Evolutionary conservation across 2,329 filamentous ascomycete species (phyloP).

Genomic region (Aspergillus brunneoviolaceus): DNA sequence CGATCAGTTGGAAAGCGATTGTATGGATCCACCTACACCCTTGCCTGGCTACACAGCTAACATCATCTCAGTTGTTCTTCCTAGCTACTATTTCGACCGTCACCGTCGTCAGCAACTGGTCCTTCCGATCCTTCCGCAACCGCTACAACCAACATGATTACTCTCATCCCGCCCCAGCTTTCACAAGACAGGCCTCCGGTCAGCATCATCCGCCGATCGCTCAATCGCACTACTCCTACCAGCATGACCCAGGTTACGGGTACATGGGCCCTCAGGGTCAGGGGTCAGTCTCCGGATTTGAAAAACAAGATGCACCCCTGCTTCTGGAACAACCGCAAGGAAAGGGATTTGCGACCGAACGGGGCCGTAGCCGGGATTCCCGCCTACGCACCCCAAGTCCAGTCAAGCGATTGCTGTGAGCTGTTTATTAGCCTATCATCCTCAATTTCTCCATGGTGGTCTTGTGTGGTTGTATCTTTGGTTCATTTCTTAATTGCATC

Average conservation of each 20-base stretch:
- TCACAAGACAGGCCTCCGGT: conserved; percentile 21
- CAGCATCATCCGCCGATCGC: conserved; percentile 24
- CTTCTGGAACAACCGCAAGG: conserved; percentile 32
- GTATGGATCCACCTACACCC: conserved; percentile 41
- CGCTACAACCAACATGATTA: conserved; percentile 34
- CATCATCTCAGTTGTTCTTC: conserved; percentile 36
- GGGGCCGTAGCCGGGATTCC: conserved; percentile 31
- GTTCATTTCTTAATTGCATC: background rate
- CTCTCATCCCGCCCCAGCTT: conserved; percentile 24
- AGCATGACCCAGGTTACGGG: conserved; percentile 28
- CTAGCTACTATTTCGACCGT: conserved; percentile 46
- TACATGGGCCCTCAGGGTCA: conserved; percentile 24
- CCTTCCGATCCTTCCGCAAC: conserved; percentile 55
- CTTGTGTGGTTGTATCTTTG: background rate
- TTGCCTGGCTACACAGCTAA: conserved; percentile 16
- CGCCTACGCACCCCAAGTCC: conserved; percentile 42
- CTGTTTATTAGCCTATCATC: background rate
- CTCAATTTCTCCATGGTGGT: background rate
- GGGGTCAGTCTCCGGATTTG: conserved; percentile 16
- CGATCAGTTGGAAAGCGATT: conserved; percentile 82
- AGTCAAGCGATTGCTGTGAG: conserved; percentile 25
- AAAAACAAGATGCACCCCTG: conserved; percentile 30
- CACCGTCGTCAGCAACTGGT: conserved; percentile 59
- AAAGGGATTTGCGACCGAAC: conserved; percentile 33
- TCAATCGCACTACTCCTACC: conserved; percentile 26